Conservation (phyloP, 176 grass and related monocot genomes). For the Zea luxurians region DNA sequence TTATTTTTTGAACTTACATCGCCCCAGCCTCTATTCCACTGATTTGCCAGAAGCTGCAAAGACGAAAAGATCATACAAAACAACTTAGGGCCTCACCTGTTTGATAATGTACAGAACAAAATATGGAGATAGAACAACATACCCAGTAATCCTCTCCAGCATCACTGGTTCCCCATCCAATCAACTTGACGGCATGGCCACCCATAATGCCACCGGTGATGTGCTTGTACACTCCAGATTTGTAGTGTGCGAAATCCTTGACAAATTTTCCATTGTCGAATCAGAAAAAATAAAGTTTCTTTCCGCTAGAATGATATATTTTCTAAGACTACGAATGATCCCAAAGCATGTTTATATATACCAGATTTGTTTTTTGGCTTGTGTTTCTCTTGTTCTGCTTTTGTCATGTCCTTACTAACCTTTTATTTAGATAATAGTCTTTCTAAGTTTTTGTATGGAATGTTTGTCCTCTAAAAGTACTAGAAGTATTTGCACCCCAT, state of each 20-base stretch:
- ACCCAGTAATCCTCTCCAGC: conserved; percentile 95
- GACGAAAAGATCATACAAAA: conserved; percentile 10
- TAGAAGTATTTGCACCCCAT: background rate
- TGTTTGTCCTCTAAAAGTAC: background rate
- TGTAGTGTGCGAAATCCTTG: conserved; percentile 96
- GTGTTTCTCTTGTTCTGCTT: background rate
- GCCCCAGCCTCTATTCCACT: conserved; percentile 95
- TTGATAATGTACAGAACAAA: background rate
- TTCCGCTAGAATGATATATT: background rate
- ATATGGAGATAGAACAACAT: conserved; percentile 29
- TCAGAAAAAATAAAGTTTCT: conserved; percentile 19
- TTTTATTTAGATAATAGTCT: background rate
- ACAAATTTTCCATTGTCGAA: conserved; percentile 20
- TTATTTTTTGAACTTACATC: conserved; percentile 63
- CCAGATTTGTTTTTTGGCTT: background rate
- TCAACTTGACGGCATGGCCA: conserved; percentile 91
- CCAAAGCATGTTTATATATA: background rate
- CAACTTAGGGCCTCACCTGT: conserved; percentile 2
- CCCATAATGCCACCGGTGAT: conserved; percentile 71
- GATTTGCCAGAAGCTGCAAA: conserved; percentile 92
- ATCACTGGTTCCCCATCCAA: conserved; percentile 91
- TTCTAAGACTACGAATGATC: background rate
- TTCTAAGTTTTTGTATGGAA: background rate
- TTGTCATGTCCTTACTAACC: background rate
- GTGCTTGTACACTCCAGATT: conserved; percentile 95